Conservation (phyloP, 352 stramenopile species). For the Globisporangium nagaii region DNA sequence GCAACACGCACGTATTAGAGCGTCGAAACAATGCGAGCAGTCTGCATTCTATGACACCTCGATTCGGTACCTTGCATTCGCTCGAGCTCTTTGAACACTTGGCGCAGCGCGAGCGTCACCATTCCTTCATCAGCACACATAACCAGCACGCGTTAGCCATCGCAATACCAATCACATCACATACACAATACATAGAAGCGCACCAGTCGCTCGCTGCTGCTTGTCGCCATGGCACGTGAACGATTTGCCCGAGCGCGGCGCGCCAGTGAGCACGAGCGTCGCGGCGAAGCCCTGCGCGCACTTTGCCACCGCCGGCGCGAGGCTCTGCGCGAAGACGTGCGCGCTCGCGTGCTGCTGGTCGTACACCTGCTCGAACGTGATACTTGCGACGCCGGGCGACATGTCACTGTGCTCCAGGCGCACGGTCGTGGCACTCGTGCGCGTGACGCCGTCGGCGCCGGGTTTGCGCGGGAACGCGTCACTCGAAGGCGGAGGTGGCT, state of each 20-base stretch:
- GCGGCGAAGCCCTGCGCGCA: slow-evolving; percentile 23
- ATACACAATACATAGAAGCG: neutral
- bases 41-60: too few relatives aligned
- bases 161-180: neutral
- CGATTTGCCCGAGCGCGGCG: slow-evolving; percentile 45
- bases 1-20: too few relatives aligned
- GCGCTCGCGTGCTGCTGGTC: slow-evolving; percentile 32
- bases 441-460: slow-evolving; percentile 37
- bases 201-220: slow-evolving; percentile 13
- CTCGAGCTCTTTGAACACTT: slow-evolving; percentile 19
- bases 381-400: slow-evolving; percentile 66
- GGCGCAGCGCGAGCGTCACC: slow-evolving; percentile 31
- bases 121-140: slow-evolving; percentile 14
- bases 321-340: slow-evolving; percentile 39
- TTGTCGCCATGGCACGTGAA: slow-evolving; percentile 49
- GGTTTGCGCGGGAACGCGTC: neutral
- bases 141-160: neutral
- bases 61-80: slow-evolving; percentile 16
- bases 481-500: neutral
- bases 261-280: slow-evolving; percentile 47
- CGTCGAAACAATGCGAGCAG: too few relatives aligned
- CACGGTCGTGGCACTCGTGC: slow-evolving; percentile 54
- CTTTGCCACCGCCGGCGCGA: slow-evolving; percentile 20
- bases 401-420: slow-evolving; percentile 73
- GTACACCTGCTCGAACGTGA: slow-evolving; percentile 73